These are phyloP conservation scores for Diatrype stigma DNA, from an alignment of 2,329 filamentous ascomycete genomes.

Conservation along the genomic window DNA sequence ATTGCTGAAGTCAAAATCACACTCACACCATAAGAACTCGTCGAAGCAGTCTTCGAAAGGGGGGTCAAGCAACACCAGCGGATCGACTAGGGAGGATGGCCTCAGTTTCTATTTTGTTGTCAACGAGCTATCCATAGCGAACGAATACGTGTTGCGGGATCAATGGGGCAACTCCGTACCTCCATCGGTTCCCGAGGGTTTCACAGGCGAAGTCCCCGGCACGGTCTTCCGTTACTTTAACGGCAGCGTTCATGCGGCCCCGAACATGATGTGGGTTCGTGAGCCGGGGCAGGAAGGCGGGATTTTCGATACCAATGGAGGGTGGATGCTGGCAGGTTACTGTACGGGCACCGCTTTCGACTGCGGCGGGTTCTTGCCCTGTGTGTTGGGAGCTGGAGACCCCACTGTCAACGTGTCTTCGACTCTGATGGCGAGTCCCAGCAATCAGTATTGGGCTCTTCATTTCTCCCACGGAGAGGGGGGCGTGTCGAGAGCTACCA, in stretches of 20 bases:
- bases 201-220: not conserved
- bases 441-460: not conserved
- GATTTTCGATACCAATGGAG: too few species aligned
- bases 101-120: not conserved
- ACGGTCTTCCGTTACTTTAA: conserved; percentile 1
- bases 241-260: not conserved
- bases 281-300: not conserved
- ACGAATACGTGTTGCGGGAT: not conserved
- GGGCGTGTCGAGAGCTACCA: conserved; percentile 5
- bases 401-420: not conserved
- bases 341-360: conserved; percentile 11
- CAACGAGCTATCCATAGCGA: not conserved
- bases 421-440: too few species aligned
- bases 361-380: conserved; percentile 12
- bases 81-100: not conserved
- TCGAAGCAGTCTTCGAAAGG: not conserved
- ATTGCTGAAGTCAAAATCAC: not conserved
- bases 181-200: not conserved
- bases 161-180: not conserved
- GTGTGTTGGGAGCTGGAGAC: conserved; percentile 8
- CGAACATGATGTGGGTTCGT: not conserved
- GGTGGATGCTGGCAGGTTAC: conserved; percentile 4
- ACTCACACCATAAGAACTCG: not conserved
- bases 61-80: not conserved
- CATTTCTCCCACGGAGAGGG: conserved; percentile 1